These are phyloP conservation scores for Neonectria hederae DNA, from an alignment of 2,329 filamentous ascomycete species.

Conservation along the genomic window DNA sequence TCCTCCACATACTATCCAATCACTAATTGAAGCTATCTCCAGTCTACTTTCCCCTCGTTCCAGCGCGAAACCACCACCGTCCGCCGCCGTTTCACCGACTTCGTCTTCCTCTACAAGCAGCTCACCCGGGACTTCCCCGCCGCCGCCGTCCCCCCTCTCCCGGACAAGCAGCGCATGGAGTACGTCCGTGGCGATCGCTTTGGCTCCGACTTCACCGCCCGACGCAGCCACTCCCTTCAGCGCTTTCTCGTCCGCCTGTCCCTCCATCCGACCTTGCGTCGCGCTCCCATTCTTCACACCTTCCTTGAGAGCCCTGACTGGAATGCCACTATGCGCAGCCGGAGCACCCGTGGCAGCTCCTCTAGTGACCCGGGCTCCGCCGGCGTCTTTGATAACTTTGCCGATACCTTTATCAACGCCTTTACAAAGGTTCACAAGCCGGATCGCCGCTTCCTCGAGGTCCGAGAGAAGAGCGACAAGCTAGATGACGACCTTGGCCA, in stretches of 20 bases:
- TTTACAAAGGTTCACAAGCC: conserved; percentile 97
- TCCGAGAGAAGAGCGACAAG: conserved; percentile 91
- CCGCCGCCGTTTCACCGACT: conserved; percentile 95
- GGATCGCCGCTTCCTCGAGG: conserved; percentile 93
- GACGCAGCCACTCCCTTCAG: conserved; percentile 88
- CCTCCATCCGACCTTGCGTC: conserved; percentile 87
- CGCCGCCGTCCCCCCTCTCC: conserved; percentile 91
- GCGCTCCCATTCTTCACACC: conserved; percentile 81
- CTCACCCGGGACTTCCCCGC: conserved; percentile 88
- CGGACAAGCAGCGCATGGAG: conserved; percentile 99
- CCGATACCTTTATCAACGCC: conserved; percentile 95
- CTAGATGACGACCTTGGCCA: conserved; percentile 92
- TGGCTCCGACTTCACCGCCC: conserved; percentile 87
- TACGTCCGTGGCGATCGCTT: conserved; percentile 98
- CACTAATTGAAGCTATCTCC: conserved; percentile 15
- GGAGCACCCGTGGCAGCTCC: conserved; percentile 72
- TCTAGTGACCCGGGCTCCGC: conserved; percentile 59
- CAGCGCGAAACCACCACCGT: conserved; percentile 81
- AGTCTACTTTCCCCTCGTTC: conserved; percentile 96
- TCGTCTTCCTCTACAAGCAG: conserved; percentile 94
- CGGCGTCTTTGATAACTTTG: conserved; percentile 92
- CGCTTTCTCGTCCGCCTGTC: conserved; percentile 89
- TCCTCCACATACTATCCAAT: not conserved
- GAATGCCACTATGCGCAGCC: conserved; percentile 93
- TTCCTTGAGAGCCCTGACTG: conserved; percentile 95